Evolutionary conservation across 1,284 basidiomycete genomes (phyloP).

Genomic region (Cryptococcus sp.): DNA sequence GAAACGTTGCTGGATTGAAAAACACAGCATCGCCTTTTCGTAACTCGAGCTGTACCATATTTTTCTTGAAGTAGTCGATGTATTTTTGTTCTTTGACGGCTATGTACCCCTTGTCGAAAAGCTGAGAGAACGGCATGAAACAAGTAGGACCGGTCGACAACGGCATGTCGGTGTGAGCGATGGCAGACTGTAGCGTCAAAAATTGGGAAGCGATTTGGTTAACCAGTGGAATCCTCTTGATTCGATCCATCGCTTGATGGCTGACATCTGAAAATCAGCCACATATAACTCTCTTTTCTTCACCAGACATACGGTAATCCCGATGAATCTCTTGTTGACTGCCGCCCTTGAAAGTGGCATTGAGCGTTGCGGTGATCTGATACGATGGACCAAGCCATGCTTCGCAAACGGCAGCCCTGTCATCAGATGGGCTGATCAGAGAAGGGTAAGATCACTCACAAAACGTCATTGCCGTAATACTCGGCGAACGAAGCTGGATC

Average conservation of each 20-base stretch:
- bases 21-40: constrained; percentile 13
- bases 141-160: constrained; percentile 15
- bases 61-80: constrained; percentile 4
- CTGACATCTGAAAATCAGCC: constrained; percentile 6
- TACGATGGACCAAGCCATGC: constrained; percentile 13
- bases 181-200: constrained; percentile 18
- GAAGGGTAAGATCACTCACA: constrained; percentile 1
- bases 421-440: neutral
- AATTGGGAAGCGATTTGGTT: constrained; percentile 12
- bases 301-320: constrained; percentile 14
- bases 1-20: constrained; percentile 17
- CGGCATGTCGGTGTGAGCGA: constrained; percentile 21
- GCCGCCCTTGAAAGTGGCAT: constrained; percentile 2
- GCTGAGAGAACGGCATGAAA: constrained; percentile 16
- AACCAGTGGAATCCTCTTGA: constrained; percentile 4
- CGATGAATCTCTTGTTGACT: constrained; percentile 7
- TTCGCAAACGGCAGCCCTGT: constrained; percentile 5
- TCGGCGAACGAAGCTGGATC: constrained; percentile 7
- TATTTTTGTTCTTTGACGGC: constrained; percentile 4
- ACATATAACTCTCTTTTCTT: too few relatives aligned
- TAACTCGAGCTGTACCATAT: constrained; percentile 7
- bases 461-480: constrained; percentile 9
- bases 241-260: constrained; percentile 1
- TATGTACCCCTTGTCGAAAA: constrained; percentile 12
- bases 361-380: constrained; percentile 8